phyloP scores from a whole-genome alignment of 305 asterid species.

The Coffea humblotiana region DNA sequence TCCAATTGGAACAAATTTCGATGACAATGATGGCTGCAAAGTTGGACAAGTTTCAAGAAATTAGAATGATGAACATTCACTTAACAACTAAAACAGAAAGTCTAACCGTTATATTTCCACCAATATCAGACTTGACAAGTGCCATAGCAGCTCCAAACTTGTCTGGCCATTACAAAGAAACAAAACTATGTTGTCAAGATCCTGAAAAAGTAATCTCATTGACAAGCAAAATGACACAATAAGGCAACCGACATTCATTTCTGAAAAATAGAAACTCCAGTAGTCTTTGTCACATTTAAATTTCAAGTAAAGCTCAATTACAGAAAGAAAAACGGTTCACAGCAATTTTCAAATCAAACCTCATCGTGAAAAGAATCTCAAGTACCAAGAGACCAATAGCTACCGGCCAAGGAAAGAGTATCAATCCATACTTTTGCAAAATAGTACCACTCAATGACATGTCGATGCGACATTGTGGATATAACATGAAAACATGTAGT shows the following conservation, averaged over 20 bases:
- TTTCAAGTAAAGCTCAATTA: not conserved
- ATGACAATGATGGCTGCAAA: not conserved
- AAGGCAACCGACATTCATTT: not conserved
- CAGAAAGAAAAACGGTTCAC: not conserved
- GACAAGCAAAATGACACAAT: not conserved
- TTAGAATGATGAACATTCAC: not conserved
- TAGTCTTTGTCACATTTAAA: not conserved
- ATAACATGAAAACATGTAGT: too few species aligned
- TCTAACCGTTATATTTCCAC: slow-evolving; percentile 87
- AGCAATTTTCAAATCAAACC: not conserved
- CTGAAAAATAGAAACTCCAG: not conserved
- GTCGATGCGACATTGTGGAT: not conserved
- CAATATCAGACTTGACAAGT: slow-evolving; percentile 88
- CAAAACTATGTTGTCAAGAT: slow-evolving; percentile 11
- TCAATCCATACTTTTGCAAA: too few species aligned
- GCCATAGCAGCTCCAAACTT: slow-evolving; percentile 97
- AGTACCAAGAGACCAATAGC: not conserved
- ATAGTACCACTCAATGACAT: too few species aligned
- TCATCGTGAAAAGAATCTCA: not conserved
- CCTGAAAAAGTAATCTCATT: not conserved
- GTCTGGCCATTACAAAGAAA: slow-evolving; percentile 44
- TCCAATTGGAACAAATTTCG: not conserved
- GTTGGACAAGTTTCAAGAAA: not conserved
- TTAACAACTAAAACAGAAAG: slow-evolving; percentile 9
- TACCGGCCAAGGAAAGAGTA: not conserved